phyloP scores from a whole-genome alignment of 805 yeast species.

The Ogataea ramenticola region DNA sequence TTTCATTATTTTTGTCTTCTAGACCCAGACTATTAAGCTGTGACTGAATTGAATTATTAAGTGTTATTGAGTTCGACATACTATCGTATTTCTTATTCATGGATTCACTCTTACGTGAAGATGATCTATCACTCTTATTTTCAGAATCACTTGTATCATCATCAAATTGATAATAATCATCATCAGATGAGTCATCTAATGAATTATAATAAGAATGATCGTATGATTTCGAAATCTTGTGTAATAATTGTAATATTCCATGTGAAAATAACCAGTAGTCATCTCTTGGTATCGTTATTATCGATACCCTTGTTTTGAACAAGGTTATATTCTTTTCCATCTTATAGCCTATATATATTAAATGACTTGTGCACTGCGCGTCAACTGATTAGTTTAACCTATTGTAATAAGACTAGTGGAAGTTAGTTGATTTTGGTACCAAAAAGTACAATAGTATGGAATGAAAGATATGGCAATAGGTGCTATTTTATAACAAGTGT shows the following conservation, averaged over 20 bases:
- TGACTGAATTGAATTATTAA: slow-evolving; percentile 3
- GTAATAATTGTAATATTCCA: slow-evolving; percentile 41
- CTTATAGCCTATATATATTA: no score
- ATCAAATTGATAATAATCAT: neutral
- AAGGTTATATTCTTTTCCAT: slow-evolving; percentile 12
- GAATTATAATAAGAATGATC: neutral
- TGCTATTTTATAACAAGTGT: no score
- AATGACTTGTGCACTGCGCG: no score
- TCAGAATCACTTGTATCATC: neutral
- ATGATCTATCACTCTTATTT: neutral
- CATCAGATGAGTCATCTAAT: neutral
- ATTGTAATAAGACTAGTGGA: no score
- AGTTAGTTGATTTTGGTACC: no score
- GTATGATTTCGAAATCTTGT: slow-evolving; percentile 18
- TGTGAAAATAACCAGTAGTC: slow-evolving; percentile 47
- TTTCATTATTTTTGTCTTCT: no score
- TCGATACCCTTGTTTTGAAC: slow-evolving; percentile 36
- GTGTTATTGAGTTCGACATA: slow-evolving; percentile 6
- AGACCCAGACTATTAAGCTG: no score
- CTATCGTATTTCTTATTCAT: neutral
- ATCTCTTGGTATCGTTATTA: slow-evolving; percentile 46
- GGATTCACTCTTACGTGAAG: neutral
- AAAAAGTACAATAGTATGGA: no score
- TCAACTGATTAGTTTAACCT: no score
- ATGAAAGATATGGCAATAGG: no score